Base-by-base conservation (phyloP, 176 grass and related monocot species). In the Oryza australiensis region DNA sequence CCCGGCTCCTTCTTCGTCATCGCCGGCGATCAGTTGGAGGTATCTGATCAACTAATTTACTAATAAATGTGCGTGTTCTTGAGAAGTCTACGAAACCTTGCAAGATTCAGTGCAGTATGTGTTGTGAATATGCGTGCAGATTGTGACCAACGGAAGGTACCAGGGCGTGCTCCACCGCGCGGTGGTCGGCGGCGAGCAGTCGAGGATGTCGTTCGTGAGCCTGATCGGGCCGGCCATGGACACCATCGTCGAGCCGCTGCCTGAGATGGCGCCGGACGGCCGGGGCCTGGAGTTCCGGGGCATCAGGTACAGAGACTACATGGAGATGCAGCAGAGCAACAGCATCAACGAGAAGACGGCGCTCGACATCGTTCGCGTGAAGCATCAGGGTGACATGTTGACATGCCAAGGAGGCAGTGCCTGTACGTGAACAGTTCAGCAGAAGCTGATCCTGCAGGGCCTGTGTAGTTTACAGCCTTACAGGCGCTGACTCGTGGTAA, bases 21-120 rank as follows among this genome's bases (percentile, higher is more conserved):
- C 80, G 77, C 63, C 13, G 95, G 95, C 15, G 95, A 97, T 78
- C 95, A 97, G 30, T 23, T 91, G 72, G 92, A 97, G 94, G 94
- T 94, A 94, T 29, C 12, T 20, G 5, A 53, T 23, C 45, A 27
- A 7, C 27, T 42, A 28, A 8, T 8, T 0, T 16, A 7, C 27
- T 42, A 28, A 7, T 7, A 1, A 7, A 3, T 7, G 2, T 18
- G 12, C 10, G 1, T 59, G 28, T 66, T 65, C 23, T 63, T 86
- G 20, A 30, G 46, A 72, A 12, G 2, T 12, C 18, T 60, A 26
- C 22, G 12, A 76, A 20, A 28, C 14, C 60, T 3, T 29, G 13
- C 62, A 12, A 28, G 32, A 13, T 7, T 74, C 68, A 34, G 33
- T 51, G 51, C 46, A 3, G 28, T 34, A 60, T 24, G 55, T 10